Evolutionary conservation across 1,139 yeast species (phyloP), one percentile per base, ranked within the genome.

Genomic region (Sporopachydermia cereana): DNA sequence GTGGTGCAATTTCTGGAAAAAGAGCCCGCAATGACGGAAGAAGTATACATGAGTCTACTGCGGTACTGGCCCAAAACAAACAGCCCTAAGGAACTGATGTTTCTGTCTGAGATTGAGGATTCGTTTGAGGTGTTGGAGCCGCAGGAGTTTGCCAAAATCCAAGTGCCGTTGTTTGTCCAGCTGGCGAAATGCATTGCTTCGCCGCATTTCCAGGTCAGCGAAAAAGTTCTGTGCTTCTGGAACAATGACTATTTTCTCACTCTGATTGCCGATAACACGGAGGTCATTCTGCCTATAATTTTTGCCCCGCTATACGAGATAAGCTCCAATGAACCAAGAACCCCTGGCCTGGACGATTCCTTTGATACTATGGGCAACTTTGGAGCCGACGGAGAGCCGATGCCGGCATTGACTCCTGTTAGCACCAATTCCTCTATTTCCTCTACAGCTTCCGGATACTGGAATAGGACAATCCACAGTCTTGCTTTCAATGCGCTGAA

Each of bases 21-120:
- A 62, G 98, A 91, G 60, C 94, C 96, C 1, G 55, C 76, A 14
- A 71, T 91, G 55, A 91, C 97, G 1, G 97, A 89, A 62, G 97
- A 89, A 60, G 97, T 91, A 23, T 77, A 91, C 29, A 81, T 86
- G 85, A 96, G 96, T 1, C 68, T 91, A 48, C 68, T 91, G 55
- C 76, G 95, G 57, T 93, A 80, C 65, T 91, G 99, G 99, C 99
- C 99, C 44, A 93, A 93, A 63, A 83, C 85, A 47, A 88, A 88
- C 58, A 80, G 94, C 41, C 94, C 96, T 20, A 91, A 91, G 61
- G 98, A 93, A 64, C 88, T 93, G 42, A 82, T 91, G 91, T 91
- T 88, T 59, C 68, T 93, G 57, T 88, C 89, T 64, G 98, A 91
- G 65, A 77, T 93, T 54, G 98, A 93, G 63, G 98, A 91, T 62